Percentiles rank a stretch among this genome's conserved stretches.
These are phyloP conservation scores for Zygosaccharomyces kombuchaensis DNA, from an alignment of 805 yeast species.

Conservation along the genomic window DNA sequence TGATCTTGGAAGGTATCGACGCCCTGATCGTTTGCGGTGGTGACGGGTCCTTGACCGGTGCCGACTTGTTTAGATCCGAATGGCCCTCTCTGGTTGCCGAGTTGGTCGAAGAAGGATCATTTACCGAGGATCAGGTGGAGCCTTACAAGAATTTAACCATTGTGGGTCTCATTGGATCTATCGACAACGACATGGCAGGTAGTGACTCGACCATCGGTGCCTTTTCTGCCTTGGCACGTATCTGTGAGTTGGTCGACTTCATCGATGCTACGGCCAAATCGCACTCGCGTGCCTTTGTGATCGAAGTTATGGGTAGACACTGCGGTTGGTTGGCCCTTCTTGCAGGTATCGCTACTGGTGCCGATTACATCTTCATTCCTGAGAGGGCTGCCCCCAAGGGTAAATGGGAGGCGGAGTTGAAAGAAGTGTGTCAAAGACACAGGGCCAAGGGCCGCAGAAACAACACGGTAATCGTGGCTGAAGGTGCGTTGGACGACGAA, in stretches of 20 bases:
- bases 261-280: slow-evolving; percentile 97
- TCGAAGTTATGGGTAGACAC: slow-evolving; percentile 98
- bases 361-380: slow-evolving; percentile 91
- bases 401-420: slow-evolving; percentile 79
- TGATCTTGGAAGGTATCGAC: slow-evolving; percentile 85
- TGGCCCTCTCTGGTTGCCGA: slow-evolving; percentile 89
- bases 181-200: slow-evolving; percentile 96
- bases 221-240: slow-evolving; percentile 86
- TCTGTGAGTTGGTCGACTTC: slow-evolving; percentile 90
- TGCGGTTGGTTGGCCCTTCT: slow-evolving; percentile 98
- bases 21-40: slow-evolving; percentile 97
- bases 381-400: slow-evolving; percentile 79
- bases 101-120: slow-evolving; percentile 49
- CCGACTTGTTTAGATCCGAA: slow-evolving; percentile 87
- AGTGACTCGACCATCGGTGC: slow-evolving; percentile 98
- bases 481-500: slow-evolving; percentile 87
- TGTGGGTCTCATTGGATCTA: slow-evolving; percentile 93
- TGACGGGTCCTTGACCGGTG: slow-evolving; percentile 97
- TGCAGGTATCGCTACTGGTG: slow-evolving; percentile 97
- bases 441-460: slow-evolving; percentile 86
- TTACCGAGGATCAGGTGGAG: slow-evolving; percentile 56
- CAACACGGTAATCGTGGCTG: slow-evolving; percentile 95
- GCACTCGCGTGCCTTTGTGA: slow-evolving; percentile 94
- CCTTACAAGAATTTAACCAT: slow-evolving; percentile 71
- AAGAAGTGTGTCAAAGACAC: slow-evolving; percentile 69